Conservation (phyloP, 106 monocot species). For the Iris macrosiphon region DNA sequence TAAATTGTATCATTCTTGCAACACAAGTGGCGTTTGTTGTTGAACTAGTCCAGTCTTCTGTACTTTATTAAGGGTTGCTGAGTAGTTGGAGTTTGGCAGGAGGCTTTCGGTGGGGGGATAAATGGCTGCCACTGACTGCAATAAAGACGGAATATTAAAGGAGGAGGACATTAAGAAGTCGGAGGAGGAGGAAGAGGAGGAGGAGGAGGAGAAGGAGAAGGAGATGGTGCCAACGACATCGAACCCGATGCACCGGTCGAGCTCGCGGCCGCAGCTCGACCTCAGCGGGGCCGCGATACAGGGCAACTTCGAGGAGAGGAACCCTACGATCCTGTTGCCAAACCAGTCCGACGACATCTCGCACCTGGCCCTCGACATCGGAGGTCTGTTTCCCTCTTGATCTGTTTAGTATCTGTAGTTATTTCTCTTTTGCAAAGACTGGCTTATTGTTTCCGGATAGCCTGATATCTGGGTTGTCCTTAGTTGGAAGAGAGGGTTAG, state of each 20-base stretch:
- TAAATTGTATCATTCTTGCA: too few species aligned
- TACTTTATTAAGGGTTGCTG: background rate
- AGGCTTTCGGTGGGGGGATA: constrained; percentile 9
- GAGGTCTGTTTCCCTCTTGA: constrained; percentile 31
- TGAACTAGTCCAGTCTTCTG: constrained; percentile 3
- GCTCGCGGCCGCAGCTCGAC: constrained; percentile 89
- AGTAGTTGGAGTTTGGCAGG: constrained; percentile 28
- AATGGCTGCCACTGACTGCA: constrained; percentile 34
- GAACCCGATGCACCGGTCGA: constrained; percentile 52
- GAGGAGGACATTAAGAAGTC: background rate
- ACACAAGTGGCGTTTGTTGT: background rate
- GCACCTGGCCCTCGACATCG: constrained; percentile 88
- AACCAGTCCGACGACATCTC: constrained; percentile 98
- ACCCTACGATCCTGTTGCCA: constrained; percentile 84
- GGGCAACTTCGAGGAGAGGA: constrained; percentile 80
- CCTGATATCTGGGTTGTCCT: too few species aligned
- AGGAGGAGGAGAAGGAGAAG: constrained; percentile 17
- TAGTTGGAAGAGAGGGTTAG: too few species aligned
- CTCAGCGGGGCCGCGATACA: constrained; percentile 83
- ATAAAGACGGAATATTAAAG: constrained; percentile 1
- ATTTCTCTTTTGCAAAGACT: background rate
- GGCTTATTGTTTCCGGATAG: too few species aligned
- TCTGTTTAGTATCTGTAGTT: background rate
- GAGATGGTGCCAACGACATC: constrained; percentile 8
- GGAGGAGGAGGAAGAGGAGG: constrained; percentile 3